Evolutionary conservation across 331 rosid genomes (phyloP).

Genomic region (Quercus tomentella): DNA sequence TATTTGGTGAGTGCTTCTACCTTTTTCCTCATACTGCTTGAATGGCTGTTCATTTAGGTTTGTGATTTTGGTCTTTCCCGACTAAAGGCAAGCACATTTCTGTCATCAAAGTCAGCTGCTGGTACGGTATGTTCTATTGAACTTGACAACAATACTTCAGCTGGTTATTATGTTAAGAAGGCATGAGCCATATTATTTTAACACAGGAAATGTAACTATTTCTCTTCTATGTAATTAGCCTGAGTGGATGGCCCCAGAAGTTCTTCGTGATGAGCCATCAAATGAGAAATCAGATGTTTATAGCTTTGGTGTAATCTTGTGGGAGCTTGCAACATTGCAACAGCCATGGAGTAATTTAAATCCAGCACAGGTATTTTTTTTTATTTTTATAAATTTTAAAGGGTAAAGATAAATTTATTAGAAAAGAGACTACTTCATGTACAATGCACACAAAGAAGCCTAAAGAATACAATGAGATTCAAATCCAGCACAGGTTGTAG

Average conservation of each 20-base stretch:
- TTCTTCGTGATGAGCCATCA: slow-evolving; percentile 95
- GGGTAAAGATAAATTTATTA: too few species aligned
- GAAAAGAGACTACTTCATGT: too few species aligned
- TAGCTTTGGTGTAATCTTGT: slow-evolving; percentile 93
- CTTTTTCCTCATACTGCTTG: neutral
- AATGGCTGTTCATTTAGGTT: slow-evolving; percentile 46
- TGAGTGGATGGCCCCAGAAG: slow-evolving; percentile 99
- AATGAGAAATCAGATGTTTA: slow-evolving; percentile 95
- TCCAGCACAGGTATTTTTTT: slow-evolving; percentile 48
- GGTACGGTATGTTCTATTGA: slow-evolving; percentile 77
- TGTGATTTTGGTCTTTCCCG: slow-evolving; percentile 99
- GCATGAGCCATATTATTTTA: slow-evolving; percentile 3
- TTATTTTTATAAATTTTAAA: too few species aligned
- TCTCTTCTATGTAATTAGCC: slow-evolving; percentile 54
- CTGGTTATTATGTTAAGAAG: slow-evolving; percentile 10
- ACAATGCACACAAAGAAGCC: too few species aligned
- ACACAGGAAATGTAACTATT: slow-evolving; percentile 5
- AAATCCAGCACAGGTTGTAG: slow-evolving; percentile 84
- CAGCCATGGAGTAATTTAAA: slow-evolving; percentile 93
- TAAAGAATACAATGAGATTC: slow-evolving; percentile 15
- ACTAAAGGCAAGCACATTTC: slow-evolving; percentile 89
- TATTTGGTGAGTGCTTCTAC: neutral
- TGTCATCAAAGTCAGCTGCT: slow-evolving; percentile 97
- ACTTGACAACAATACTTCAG: slow-evolving; percentile 9
- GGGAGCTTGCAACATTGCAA: slow-evolving; percentile 93